phyloP scores from a whole-genome alignment of 2,329 filamentous ascomycete genomes.

The Fusarium agapanthi region DNA sequence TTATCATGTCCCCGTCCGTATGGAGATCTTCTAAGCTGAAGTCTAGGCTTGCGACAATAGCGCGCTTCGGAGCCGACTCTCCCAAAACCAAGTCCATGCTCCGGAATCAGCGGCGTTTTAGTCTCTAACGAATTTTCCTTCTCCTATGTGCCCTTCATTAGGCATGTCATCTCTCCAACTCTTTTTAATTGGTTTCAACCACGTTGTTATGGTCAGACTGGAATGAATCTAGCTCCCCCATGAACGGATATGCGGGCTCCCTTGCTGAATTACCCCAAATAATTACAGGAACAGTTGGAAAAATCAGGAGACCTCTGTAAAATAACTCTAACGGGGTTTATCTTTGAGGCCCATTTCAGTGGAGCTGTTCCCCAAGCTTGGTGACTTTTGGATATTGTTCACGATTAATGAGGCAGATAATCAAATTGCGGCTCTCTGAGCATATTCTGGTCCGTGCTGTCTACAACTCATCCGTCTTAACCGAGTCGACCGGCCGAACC shows the following conservation, averaged over 20 bases:
- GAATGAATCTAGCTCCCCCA: neutral
- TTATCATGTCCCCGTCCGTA: neutral
- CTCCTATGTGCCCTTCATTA: neutral
- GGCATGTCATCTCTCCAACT: neutral
- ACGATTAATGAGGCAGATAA: constrained; percentile 14
- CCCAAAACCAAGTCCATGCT: neutral
- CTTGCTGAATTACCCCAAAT: neutral
- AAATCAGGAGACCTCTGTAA: neutral
- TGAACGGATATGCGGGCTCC: constrained; percentile 10
- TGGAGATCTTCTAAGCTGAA: neutral
- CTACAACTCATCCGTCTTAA: constrained; percentile 34
- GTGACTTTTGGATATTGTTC: constrained; percentile 26
- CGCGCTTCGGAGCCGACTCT: constrained; percentile 4
- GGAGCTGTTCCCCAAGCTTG: neutral
- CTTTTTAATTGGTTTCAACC: neutral
- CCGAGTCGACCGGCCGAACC: constrained; percentile 28
- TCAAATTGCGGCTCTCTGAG: constrained; percentile 19
- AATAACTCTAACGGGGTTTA: neutral
- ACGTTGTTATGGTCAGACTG: constrained; percentile 5
- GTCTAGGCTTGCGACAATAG: neutral
- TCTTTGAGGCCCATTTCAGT: neutral
- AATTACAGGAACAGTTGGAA: neutral
- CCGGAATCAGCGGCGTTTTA: constrained; percentile 14
- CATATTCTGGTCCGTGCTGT: constrained; percentile 25
- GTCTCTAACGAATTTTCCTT: neutral